Evolutionary conservation across 73 alveolate genomes (phyloP).

Genomic region (Symbiodinium natans): DNA sequence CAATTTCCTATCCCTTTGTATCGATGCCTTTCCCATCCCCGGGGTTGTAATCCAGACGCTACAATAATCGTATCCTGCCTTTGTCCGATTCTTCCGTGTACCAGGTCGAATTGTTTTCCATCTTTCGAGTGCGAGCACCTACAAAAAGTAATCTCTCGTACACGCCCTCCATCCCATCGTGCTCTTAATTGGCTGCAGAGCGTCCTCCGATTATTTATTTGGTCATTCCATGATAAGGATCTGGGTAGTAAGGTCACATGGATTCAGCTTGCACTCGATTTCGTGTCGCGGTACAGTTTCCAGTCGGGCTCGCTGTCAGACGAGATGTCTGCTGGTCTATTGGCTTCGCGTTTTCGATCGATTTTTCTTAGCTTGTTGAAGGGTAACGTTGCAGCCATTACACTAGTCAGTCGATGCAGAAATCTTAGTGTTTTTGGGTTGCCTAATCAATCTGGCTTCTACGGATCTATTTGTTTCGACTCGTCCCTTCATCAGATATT

Average conservation of each 20-base stretch:
- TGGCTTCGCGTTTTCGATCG: not conserved
- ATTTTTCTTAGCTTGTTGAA: not conserved
- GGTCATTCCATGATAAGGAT: not conserved
- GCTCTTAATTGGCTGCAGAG: not conserved
- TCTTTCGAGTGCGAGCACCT: not conserved
- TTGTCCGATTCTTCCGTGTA: not conserved
- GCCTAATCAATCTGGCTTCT: not conserved
- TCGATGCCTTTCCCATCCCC: not conserved
- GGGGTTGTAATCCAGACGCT: not conserved
- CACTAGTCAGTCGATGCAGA: not conserved
- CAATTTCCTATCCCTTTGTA: not conserved
- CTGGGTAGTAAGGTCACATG: not conserved
- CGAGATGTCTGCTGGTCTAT: not conserved
- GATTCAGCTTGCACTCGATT: not conserved
- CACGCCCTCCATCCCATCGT: not conserved
- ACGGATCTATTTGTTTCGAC: not conserved
- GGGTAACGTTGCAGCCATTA: not conserved
- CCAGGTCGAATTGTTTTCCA: not conserved
- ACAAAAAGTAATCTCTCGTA: not conserved
- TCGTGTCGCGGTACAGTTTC: not conserved
- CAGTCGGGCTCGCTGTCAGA: not conserved
- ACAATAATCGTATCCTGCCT: not conserved
- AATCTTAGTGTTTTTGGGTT: not conserved
- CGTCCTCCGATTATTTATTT: not conserved
- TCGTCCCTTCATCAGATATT: not conserved